phyloP scores from a whole-genome alignment of 805 yeast species.

The Grigorovia jiainica region DNA sequence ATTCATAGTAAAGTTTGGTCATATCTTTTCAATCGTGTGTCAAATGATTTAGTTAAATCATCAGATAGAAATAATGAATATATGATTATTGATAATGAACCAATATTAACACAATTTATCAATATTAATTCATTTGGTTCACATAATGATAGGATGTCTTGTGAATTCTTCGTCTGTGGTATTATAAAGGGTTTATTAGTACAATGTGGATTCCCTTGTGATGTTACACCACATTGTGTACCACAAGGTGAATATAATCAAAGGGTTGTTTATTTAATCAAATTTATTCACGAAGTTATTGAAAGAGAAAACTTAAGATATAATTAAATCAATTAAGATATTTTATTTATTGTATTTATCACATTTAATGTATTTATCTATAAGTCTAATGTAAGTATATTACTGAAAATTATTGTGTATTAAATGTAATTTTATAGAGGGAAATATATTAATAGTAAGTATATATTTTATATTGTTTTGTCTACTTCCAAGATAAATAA shows the following conservation, averaged over 20 bases:
- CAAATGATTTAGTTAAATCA: conserved; percentile 68
- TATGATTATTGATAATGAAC: conserved; percentile 74
- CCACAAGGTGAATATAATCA: conserved; percentile 47
- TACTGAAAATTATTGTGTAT: too few relatives aligned
- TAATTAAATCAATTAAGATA: too few relatives aligned
- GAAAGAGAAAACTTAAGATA: conserved; percentile 44
- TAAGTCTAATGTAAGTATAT: too few relatives aligned
- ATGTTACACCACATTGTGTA: conserved; percentile 71
- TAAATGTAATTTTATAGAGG: too few relatives aligned
- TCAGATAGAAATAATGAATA: conserved; percentile 58
- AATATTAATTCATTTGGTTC: conserved; percentile 43
- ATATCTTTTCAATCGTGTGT: conserved; percentile 60
- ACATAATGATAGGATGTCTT: conserved; percentile 44
- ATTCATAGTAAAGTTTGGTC: conserved; percentile 70
- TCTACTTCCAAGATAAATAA: too few relatives aligned
- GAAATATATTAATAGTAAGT: too few relatives aligned
- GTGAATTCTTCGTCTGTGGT: conserved; percentile 80
- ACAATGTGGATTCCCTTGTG: conserved; percentile 58
- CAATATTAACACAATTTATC: conserved; percentile 57
- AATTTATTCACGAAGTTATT: conserved; percentile 52
- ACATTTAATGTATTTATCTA: too few relatives aligned
- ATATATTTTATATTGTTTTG: too few relatives aligned
- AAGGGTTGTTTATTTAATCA: conserved; percentile 66
- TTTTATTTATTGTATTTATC: too few relatives aligned
- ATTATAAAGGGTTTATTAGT: conserved; percentile 77